Base-by-base conservation (phyloP, 2,329 filamentous ascomycete species). In the Exophiala calicioides region DNA sequence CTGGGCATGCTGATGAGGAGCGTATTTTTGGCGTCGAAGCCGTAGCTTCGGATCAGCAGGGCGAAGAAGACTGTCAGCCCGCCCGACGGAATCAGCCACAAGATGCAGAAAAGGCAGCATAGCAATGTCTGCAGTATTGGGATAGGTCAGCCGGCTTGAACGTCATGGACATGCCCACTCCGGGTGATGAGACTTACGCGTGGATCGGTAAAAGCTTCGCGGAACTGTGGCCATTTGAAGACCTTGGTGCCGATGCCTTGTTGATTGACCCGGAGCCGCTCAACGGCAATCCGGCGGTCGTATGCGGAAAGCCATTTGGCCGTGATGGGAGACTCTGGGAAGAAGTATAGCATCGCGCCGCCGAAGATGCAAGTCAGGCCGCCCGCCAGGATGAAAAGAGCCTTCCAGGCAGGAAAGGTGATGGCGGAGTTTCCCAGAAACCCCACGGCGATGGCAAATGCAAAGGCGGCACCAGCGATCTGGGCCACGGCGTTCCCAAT, bases 111-210 rank as follows among this genome's bases (percentile, higher is more conserved):
- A n/a, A 43, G 30, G 32, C 20, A 36, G 19, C 29, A 48, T 5
- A 48, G 30, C 45, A 38, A 48, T 5, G 45, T 20, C 45, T 47
- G 15, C 7, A 29, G 30, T 1, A 8, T 15, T 18, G 12, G 6
- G 19, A 5, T 20, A 24, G 42, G 5, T 76, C 76, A 1, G 75
- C 75, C 2, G 65, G 52, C 7, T 81, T 60, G 0, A 80, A 64
- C 0, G 76, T 72, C 1, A 78, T 54, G 54, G 80, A 78, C 50
- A 81, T 76, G 0, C 81, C 71, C 0, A 73, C 77, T 16, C 78
- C 78, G 12, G 77, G 77, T 0, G 79, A 78, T 40, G 82, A 81
- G 21, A 34, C 32, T 82, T 0, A 77, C 79, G 62, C 82, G 81
- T 0, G 75, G 68, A 53, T 83, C 80, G 3, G 60, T 32, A 1